Evolutionary conservation across 2,329 filamentous ascomycete species (phyloP), one percentile per base, ranked within the genome.

Genomic region (Talaromyces albobiverticillius): DNA sequence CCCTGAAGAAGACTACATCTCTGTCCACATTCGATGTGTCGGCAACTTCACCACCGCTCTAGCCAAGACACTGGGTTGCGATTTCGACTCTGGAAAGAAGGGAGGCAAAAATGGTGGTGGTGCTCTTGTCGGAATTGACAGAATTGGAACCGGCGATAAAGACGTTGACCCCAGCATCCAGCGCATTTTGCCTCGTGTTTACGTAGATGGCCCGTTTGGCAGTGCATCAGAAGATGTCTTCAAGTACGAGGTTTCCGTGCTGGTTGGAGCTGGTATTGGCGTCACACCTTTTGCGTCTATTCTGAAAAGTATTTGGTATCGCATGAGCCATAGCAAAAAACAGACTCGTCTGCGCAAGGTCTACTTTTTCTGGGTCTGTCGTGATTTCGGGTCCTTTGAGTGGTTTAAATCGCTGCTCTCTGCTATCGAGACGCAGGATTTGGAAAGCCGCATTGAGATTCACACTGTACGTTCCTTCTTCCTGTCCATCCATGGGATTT

Each of bases 361-460:
- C 22, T 95, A 94, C 77, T 94, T 94, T 78, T 91, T 94, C 81
- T 94, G 90, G 90, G 86, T 94, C 59, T 93, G 89, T 78, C 82
- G 89, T 71, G 89, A 94, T 71, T 93, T 93, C 66, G 89, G 87
- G 31, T 90, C 87, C 0, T 92, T 94, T 64, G 89, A 94, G 77
- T 95, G 90, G 90, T 94, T 94, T 80, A 82, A 89, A 47, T 92
- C 88, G 23, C 76, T 95, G 57, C 81, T 95, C 14, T 80, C 91
- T 59, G 90, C 90, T 52, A 93, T 95, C 63, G 90, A 94, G 74
- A 87, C 88, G 0, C 89, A 94, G 74, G 90, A 95, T 73, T 79
- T 90, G 59, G 86, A 90, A 65, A 85, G 90, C 71, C 82, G 87
- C 59, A 94, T 95, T 71, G 90, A 95, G 74, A 94, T 95, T 57